Evolutionary conservation across 2,329 filamentous ascomycete species (phyloP).

Genomic region (Aspergillus niger): DNA sequence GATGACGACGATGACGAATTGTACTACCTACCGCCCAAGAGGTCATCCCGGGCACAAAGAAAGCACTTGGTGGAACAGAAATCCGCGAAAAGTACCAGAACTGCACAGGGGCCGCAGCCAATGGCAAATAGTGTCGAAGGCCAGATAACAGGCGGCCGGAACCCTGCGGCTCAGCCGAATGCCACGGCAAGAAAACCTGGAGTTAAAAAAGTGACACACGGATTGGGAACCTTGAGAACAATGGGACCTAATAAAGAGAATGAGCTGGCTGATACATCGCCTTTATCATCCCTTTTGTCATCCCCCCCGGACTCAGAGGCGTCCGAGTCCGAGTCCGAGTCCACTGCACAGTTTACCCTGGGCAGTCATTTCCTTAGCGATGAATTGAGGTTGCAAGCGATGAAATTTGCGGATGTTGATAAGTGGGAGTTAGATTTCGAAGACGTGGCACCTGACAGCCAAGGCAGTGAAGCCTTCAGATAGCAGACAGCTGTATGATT

Average conservation of each 20-base stretch:
- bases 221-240: slow-evolving; percentile 7
- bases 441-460: slow-evolving; percentile 35
- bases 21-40: slow-evolving; percentile 29
- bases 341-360: slow-evolving; percentile 12
- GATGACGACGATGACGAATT: slow-evolving; percentile 39
- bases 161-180: neutral
- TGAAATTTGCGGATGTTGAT: slow-evolving; percentile 47
- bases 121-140: neutral
- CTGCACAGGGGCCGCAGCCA: slow-evolving; percentile 10
- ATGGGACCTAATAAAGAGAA: slow-evolving; percentile 35
- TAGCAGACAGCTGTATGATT: neutral
- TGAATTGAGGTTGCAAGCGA: slow-evolving; percentile 38
- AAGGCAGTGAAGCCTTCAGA: slow-evolving; percentile 23
- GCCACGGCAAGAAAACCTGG: neutral
- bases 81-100: slow-evolving; percentile 22
- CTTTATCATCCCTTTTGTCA: slow-evolving; percentile 35
- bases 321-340: slow-evolving; percentile 29
- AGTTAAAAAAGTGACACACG: neutral
- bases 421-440: slow-evolving; percentile 49
- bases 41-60: slow-evolving; percentile 20
- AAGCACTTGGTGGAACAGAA: slow-evolving; percentile 23
- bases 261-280: slow-evolving; percentile 15
- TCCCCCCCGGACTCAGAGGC: slow-evolving; percentile 36
- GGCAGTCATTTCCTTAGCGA: slow-evolving; percentile 33
- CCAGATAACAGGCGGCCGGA: slow-evolving; percentile 1